Evolutionary conservation across 805 yeast genomes (phyloP), one percentile per base, ranked within the genome.

Genomic region (Cyberlindnera americana): DNA sequence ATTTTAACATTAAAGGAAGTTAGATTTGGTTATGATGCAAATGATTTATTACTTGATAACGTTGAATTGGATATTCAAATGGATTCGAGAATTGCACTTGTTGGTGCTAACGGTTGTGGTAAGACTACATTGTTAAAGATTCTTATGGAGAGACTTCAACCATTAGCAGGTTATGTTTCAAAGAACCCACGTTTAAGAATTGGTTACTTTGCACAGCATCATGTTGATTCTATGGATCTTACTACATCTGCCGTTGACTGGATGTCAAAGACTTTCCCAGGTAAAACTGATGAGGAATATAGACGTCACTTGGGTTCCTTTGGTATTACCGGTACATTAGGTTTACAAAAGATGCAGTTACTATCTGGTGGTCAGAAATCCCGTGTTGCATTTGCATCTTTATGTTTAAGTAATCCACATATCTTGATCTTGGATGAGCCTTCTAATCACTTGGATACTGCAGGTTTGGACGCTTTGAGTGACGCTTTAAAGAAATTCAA

Each of bases 101-200:
- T 93, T 44, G 99, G 99, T 75, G 98, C 97, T 44, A 93, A 93
- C 61, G 99, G 99, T 69, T 87, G 96, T 59, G 99, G 99, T 84
- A 93, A 93, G 64, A 90, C 99, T 10, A 93, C 99, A 3, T 69
- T 93, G 46, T 73, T 93, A 58, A 91, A 91, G 61, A 69, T 93
- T 30, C 69, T 93, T 52, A 81, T 90, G 77, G 96, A 86, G 47
- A 77, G 70, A 49, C 66, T 84, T 38, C 67, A 69, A 17, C 97
- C 99, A 2, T 57, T 79, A 31, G 70, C 66, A n/a, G 99, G 99
- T 40, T 71, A 74, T 40, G 83, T 90, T 16, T 75, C 87, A 17
- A 77, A 78, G 48, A 90, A 93, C 57, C 83, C 93, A 30, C 75
- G 97, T 53, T 69, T 93, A 51, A 77, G 98, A 66, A 84, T 93